Base-by-base conservation (phyloP, 1,284 basidiomycete species). In the Phenoliferia sp. region DNA sequence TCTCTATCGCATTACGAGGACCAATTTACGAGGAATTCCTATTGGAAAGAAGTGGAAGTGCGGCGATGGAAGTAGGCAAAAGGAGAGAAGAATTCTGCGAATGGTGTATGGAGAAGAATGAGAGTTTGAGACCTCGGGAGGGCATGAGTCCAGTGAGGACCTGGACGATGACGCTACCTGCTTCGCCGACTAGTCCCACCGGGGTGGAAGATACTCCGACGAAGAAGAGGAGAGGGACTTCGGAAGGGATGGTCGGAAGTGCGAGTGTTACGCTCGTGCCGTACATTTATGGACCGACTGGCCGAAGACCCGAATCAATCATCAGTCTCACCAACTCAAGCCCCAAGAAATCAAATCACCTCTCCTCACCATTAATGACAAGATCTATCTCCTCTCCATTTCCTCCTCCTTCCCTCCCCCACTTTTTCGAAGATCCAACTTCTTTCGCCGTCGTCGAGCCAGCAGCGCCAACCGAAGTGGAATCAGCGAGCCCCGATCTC, bases 81-180 rank as follows among this genome's bases (percentile, higher is more conserved):
- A 57, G 69, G 0, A 33, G 69, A 5, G 31, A 59, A 1, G 65
- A 62, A 0, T 70, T 67, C 29, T 33, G 67, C 61, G 63, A 50
- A 28, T 70, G 65, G 61, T 67, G 63, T 48, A 29, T 61, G 33
- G 66, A 31, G 17, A 54, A 57, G 26, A 67, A 67, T 33, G 52
- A 61, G 17, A 48, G 48, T 3, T 44, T 70, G 2, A 22, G 50
- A 28, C 52, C 59, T 3, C 22, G 26, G 12, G 56, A 58, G 28
- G 56, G 59, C 5, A 28, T 26, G 16, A 28, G 28, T 29, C 28
- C 31, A 22, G 59, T 28, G 4, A 35, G 35, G 2, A 17, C 59
- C 3, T 59, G 35, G 59, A 26, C 59, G 4, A 16, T 29, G 28
- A 35, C 36, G 16, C 35, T 29, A 15, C 15, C 59, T 2, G 26